These are phyloP conservation scores for Sanghuangporus weigelae DNA, from an alignment of 1,284 basidiomycete species.

Conservation along the genomic window DNA sequence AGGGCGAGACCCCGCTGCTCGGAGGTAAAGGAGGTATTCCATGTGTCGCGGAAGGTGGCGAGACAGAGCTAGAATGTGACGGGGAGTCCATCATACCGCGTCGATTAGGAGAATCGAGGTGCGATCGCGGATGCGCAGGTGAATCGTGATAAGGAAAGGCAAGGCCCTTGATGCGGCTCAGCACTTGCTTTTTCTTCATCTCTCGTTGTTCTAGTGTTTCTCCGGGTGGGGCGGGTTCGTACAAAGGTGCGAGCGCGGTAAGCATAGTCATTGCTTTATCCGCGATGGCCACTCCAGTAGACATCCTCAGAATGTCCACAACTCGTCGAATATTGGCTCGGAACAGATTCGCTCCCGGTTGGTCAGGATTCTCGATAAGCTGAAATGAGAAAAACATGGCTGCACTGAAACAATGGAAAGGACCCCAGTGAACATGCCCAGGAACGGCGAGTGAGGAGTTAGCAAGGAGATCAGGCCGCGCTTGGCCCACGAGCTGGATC, in stretches of 20 bases:
- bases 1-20: not conserved
- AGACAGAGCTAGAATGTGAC: not conserved
- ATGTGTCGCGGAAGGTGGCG: constrained; percentile 1
- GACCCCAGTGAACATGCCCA: constrained; percentile 77
- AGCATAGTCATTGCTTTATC: constrained; percentile 70
- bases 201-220: constrained; percentile 43
- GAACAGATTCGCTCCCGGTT: constrained; percentile 67
- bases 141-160: constrained; percentile 66
- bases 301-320: constrained; percentile 56
- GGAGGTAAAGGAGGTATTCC: not conserved
- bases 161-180: constrained; percentile 62
- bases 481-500: constrained; percentile 66
- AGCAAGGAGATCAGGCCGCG: constrained; percentile 64
- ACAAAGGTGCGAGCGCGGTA: constrained; percentile 62
- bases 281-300: constrained; percentile 55
- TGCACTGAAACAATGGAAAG: constrained; percentile 76
- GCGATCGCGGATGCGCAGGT: constrained; percentile 37
- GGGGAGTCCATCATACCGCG: constrained; percentile 9
- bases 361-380: constrained; percentile 70
- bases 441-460: constrained; percentile 65
- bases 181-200: constrained; percentile 51
- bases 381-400: constrained; percentile 86
- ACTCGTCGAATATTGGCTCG: constrained; percentile 68
- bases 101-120: constrained; percentile 13
- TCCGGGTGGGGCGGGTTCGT: constrained; percentile 40